These are phyloP conservation scores for Ustilago shanxiensis DNA, from an alignment of 1,284 basidiomycete genomes.

Conservation along the genomic window DNA sequence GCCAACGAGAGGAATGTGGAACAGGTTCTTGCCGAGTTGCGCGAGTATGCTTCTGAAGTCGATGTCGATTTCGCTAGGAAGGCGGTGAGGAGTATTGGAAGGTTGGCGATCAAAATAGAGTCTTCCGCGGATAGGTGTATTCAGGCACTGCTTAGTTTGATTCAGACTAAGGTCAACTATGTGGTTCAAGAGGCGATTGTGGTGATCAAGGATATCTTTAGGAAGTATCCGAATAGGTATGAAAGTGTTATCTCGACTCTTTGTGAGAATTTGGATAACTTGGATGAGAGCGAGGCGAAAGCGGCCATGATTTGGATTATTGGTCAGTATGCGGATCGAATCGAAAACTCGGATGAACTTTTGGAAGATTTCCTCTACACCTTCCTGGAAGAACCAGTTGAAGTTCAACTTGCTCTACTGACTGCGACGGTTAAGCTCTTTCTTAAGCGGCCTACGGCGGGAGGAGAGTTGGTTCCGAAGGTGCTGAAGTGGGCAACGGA, in stretches of 20 bases:
- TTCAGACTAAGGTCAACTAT: conserved; percentile 94
- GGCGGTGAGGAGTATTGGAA: conserved; percentile 94
- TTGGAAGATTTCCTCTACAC: conserved; percentile 90
- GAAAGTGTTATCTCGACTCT: conserved; percentile 93
- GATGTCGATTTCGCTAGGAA: conserved; percentile 98
- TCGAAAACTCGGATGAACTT: conserved; percentile 95
- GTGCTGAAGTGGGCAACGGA: conserved; percentile 98
- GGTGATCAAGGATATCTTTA: conserved; percentile 97
- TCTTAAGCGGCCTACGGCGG: conserved; percentile 90
- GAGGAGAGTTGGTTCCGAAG: conserved; percentile 91
- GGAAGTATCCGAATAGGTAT: conserved; percentile 95
- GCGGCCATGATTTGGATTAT: conserved; percentile 98
- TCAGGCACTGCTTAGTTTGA: conserved; percentile 83
- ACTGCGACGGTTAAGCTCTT: conserved; percentile 97
- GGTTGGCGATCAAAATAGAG: conserved; percentile 96
- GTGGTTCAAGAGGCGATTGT: conserved; percentile 98
- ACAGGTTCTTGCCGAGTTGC: conserved; percentile 91
- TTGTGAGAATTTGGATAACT: conserved; percentile 88
- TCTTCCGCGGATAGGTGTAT: conserved; percentile 90
- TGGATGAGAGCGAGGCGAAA: conserved; percentile 96
- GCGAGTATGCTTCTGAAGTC: conserved; percentile 98
- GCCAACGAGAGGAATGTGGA: conserved; percentile 89
- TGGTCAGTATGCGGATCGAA: conserved; percentile 94
- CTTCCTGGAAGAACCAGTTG: conserved; percentile 92
- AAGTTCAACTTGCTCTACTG: conserved; percentile 93